Percentiles rank a stretch among this genome's conserved stretches.
Conservation (phyloP, 1,284 basidiomycete genomes). For the Marasmius tenuissimus region DNA sequence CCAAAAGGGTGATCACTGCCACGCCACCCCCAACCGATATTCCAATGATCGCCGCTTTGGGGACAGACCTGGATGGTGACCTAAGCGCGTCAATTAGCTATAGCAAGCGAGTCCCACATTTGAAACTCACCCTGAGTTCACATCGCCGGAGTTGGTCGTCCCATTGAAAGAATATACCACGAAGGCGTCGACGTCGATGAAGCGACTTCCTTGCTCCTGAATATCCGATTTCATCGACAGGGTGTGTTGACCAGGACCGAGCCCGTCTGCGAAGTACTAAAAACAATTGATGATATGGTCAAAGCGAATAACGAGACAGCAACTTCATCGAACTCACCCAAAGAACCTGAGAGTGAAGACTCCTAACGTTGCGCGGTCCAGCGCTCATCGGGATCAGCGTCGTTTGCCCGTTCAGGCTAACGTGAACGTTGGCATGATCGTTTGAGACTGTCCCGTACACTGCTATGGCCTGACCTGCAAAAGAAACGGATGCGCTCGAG, state of each 20-base stretch:
- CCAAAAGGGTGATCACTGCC: conserved; percentile 24
- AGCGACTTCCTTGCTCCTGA: conserved; percentile 27
- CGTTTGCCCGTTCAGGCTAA: conserved; percentile 43
- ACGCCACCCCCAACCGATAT: conserved; percentile 29
- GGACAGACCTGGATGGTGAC: neutral
- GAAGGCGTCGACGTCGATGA: conserved; percentile 45
- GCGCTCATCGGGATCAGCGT: conserved; percentile 34
- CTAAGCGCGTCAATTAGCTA: conserved; percentile 7
- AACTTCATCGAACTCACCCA: conserved; percentile 32
- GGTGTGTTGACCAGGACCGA: conserved; percentile 33
- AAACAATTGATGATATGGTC: conserved; percentile 1
- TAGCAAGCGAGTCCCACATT: conserved; percentile 9
- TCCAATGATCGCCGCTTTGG: conserved; percentile 23
- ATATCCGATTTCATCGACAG: conserved; percentile 33
- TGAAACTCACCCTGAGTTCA: neutral
- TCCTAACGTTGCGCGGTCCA: conserved; percentile 24
- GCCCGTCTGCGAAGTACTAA: conserved; percentile 39
- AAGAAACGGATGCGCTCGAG: conserved; percentile 42
- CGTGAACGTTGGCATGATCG: conserved; percentile 43
- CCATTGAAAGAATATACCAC: conserved; percentile 30
- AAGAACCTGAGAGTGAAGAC: conserved; percentile 42
- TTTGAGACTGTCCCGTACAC: conserved; percentile 52
- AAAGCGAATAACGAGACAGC: conserved; percentile 1
- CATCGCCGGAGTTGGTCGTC: neutral
- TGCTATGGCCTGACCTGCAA: conserved; percentile 49